phyloP scores from a whole-genome alignment of 306 rosid genomes.

The Glycine soja region DNA sequence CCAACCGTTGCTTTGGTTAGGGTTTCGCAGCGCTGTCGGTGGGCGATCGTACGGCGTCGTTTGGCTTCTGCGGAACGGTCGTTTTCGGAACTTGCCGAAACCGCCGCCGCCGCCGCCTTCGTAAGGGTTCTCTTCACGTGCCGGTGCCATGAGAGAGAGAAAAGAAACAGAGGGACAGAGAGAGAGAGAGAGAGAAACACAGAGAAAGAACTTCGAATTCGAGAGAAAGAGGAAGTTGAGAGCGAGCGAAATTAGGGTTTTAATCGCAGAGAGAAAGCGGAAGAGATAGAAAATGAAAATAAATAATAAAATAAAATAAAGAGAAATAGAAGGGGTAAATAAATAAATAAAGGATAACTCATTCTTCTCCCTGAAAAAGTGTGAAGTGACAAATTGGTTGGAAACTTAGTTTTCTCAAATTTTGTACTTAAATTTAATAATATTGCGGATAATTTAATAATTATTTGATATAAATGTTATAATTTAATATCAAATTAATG shows the following conservation, averaged over 20 bases:
- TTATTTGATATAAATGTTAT: no score
- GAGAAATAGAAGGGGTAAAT: neutral
- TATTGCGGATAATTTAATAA: no score
- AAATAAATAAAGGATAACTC: neutral
- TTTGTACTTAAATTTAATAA: no score
- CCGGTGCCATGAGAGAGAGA: slow-evolving; percentile 64
- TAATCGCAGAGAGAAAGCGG: slow-evolving; percentile 27
- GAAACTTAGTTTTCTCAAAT: no score
- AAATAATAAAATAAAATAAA: neutral
- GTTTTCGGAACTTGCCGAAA: slow-evolving; percentile 79
- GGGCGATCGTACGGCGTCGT: slow-evolving; percentile 92
- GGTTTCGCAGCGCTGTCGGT: slow-evolving; percentile 65
- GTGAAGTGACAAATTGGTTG: no score
- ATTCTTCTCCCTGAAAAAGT: no score
- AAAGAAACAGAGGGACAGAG: slow-evolving; percentile 2
- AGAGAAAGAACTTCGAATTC: slow-evolving; percentile 42
- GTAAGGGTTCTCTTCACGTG: slow-evolving; percentile 71
- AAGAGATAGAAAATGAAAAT: neutral
- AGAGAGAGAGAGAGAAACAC: neutral
- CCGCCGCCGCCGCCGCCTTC: slow-evolving; percentile 54
- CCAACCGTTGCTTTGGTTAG: slow-evolving; percentile 65
- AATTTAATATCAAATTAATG: no score
- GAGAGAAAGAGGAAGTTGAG: neutral
- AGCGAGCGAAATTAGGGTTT: slow-evolving; percentile 58
- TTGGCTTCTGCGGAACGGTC: slow-evolving; percentile 63